phyloP scores from a whole-genome alignment of 495 filamentous ascomycete genomes.

The Neurospora sp. region DNA sequence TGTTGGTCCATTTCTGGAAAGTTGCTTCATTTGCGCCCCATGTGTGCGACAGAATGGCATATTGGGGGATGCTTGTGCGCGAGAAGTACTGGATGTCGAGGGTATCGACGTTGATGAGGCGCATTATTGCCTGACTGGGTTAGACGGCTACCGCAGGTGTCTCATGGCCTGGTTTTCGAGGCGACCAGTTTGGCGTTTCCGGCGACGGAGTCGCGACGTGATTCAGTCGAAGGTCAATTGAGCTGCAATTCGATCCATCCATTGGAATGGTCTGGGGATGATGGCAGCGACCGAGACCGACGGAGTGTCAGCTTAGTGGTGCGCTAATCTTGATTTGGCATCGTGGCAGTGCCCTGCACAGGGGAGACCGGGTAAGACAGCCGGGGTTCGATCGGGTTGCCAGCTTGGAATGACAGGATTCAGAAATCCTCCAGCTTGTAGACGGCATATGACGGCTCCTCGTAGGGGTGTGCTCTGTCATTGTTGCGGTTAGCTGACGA shows the following conservation, averaged over 20 bases:
- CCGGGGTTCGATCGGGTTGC: background rate
- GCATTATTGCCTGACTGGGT: constrained; percentile 8
- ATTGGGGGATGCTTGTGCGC: constrained; percentile 12
- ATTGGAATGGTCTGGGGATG: background rate
- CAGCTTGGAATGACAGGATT: background rate
- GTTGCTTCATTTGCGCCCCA: constrained; percentile 24
- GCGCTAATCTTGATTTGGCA: background rate
- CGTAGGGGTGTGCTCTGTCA: constrained; percentile 63
- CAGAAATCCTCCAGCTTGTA: constrained; percentile 63
- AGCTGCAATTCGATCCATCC: background rate
- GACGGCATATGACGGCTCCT: constrained; percentile 65
- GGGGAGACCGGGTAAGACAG: background rate
- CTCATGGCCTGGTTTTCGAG: background rate
- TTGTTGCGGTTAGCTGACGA: background rate
- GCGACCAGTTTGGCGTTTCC: background rate
- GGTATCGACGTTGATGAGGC: constrained; percentile 22
- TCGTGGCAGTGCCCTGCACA: background rate
- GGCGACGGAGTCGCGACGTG: background rate
- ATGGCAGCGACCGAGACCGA: background rate
- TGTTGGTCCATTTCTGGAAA: constrained; percentile 19
- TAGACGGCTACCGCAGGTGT: background rate
- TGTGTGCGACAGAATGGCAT: constrained; percentile 30
- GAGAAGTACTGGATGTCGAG: constrained; percentile 22
- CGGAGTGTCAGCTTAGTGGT: background rate
- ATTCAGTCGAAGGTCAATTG: background rate